phyloP scores from a whole-genome alignment of 2,329 filamentous ascomycete species.

The Colletotrichum euphorbiae region DNA sequence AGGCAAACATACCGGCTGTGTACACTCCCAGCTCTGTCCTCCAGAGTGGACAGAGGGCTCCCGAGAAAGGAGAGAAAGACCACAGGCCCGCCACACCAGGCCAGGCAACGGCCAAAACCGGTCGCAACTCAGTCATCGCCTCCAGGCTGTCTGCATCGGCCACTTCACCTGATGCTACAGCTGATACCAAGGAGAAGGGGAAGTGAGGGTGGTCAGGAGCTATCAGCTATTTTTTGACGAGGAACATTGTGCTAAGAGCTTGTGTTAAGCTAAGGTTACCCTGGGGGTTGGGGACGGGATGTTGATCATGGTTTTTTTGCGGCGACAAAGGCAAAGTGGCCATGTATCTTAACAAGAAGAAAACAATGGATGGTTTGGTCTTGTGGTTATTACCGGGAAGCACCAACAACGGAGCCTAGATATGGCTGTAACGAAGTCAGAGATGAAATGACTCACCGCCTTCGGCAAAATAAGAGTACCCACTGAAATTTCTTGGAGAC shows the following conservation, averaged over 20 bases:
- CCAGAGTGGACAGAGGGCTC: conserved; percentile 18
- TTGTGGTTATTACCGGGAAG: background rate
- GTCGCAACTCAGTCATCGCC: conserved; percentile 28
- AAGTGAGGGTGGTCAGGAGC: background rate
- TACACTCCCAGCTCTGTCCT: conserved; percentile 46
- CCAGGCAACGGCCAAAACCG: conserved; percentile 8
- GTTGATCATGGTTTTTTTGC: background rate
- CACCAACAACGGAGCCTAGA: background rate
- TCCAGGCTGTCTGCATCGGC: conserved; percentile 21
- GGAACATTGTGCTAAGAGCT: background rate
- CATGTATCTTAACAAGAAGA: conserved; percentile 1
- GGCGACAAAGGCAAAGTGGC: background rate
- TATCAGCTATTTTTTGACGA: background rate
- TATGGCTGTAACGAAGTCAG: background rate
- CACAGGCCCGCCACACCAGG: conserved; percentile 2
- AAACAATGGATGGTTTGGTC: background rate
- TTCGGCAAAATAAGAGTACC: conserved; percentile 37
- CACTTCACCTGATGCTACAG: background rate
- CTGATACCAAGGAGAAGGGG: background rate
- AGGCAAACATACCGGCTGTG: conserved; percentile 59
- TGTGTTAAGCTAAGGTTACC: background rate
- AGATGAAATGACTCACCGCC: conserved; percentile 24
- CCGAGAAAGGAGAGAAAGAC: conserved; percentile 6
- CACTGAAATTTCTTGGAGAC: conserved; percentile 40
- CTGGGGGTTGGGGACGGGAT: background rate